These are phyloP conservation scores for Salix purpurea DNA, from an alignment of 345 rosid species.

Conservation along the genomic window DNA sequence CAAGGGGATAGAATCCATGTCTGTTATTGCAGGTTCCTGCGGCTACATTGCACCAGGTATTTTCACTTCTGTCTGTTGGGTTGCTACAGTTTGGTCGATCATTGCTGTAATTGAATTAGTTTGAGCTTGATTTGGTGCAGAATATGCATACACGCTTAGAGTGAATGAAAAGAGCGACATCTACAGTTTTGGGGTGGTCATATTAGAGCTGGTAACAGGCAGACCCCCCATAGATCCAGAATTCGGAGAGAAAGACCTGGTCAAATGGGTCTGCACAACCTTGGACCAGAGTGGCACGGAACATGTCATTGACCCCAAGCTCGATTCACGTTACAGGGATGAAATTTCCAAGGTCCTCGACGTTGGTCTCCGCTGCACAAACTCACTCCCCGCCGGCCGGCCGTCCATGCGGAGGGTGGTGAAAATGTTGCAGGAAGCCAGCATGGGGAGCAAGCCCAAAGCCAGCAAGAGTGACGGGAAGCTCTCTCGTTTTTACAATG, in stretches of 20 bases:
- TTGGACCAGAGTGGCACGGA: constrained; percentile 50
- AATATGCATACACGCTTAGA: constrained; percentile 76
- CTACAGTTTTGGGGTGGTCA: constrained; percentile 85
- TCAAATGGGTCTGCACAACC: constrained; percentile 61
- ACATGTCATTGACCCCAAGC: constrained; percentile 57
- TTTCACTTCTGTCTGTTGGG: not conserved
- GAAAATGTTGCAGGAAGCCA: constrained; percentile 67
- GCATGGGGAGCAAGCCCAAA: constrained; percentile 27
- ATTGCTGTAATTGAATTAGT: not conserved
- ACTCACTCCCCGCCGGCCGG: constrained; percentile 67
- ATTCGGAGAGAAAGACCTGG: constrained; percentile 76
- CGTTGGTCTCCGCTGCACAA: constrained; percentile 69
- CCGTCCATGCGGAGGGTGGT: constrained; percentile 92
- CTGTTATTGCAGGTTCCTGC: constrained; percentile 80
- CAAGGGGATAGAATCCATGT: constrained; percentile 64
- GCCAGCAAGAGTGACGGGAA: constrained; percentile 42
- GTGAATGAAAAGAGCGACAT: constrained; percentile 96
- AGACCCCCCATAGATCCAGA: constrained; percentile 61
- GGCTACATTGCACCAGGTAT: constrained; percentile 98
- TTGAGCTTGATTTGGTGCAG: constrained; percentile 32
- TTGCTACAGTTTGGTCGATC: not conserved
- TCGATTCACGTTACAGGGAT: constrained; percentile 43
- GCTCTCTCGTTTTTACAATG: constrained; percentile 64
- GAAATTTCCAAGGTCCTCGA: constrained; percentile 62
- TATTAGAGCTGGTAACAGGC: constrained; percentile 78